Evolutionary conservation across 495 filamentous ascomycete species (phyloP).

Genomic region (Lophium mytilinum): DNA sequence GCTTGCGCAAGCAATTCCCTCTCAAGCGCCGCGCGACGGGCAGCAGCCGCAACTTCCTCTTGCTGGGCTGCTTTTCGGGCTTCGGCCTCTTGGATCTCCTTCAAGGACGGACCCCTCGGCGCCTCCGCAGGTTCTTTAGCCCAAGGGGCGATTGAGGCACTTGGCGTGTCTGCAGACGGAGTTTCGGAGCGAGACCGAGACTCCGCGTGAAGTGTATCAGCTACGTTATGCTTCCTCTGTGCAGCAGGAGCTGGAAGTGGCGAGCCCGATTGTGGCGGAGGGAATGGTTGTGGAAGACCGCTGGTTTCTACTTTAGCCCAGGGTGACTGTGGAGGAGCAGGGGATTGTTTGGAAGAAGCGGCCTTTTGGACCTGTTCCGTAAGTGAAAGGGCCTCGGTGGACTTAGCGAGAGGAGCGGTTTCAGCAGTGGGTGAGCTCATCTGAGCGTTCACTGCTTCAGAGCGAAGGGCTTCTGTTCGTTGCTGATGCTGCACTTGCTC

Average conservation of each 20-base stretch:
- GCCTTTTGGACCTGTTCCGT: constrained; percentile 87
- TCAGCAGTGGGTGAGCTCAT: constrained; percentile 4
- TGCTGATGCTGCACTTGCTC: constrained; percentile 3
- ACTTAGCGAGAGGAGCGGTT: not conserved
- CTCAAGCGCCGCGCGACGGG: constrained; percentile 68
- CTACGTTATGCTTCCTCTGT: constrained; percentile 76
- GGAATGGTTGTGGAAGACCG: constrained; percentile 69
- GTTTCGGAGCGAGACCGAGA: constrained; percentile 70
- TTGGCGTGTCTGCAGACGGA: constrained; percentile 40
- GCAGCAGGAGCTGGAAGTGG: constrained; percentile 81
- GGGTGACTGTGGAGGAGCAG: constrained; percentile 44
- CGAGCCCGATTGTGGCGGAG: constrained; percentile 62
- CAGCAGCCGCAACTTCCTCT: constrained; percentile 74
- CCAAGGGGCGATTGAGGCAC: constrained; percentile 73
- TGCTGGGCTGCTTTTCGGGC: constrained; percentile 86
- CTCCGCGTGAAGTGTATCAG: constrained; percentile 66
- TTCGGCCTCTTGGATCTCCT: constrained; percentile 94
- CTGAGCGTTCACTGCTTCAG: constrained; percentile 15
- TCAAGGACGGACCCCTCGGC: constrained; percentile 84
- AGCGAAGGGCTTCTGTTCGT: constrained; percentile 10
- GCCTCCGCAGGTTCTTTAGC: constrained; percentile 73
- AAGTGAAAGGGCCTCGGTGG: constrained; percentile 48
- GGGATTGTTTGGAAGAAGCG: constrained; percentile 56
- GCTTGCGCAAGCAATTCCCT: constrained; percentile 72
- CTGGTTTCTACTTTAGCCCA: constrained; percentile 54